Base-by-base conservation (phyloP, 768 basidiomycete species). In the Suillus variegatus region DNA sequence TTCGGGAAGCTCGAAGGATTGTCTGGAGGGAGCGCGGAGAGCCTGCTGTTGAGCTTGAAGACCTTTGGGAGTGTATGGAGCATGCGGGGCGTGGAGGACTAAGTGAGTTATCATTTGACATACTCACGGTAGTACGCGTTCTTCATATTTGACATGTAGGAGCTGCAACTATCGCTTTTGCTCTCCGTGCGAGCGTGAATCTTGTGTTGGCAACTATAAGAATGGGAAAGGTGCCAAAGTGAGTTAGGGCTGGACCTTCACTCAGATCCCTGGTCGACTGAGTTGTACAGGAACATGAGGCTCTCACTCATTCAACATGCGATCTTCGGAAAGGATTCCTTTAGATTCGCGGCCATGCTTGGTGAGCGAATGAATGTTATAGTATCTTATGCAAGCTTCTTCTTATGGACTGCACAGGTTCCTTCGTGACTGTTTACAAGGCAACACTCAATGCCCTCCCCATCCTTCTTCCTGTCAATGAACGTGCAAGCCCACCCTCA, bases 311-410 rank as follows among this genome's bases (percentile, higher is more conserved):
- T 97, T 60, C 86, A 90, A 4, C 91, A 86, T 78, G 95, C 94
- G 0, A 80, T 97, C 52, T 92, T 97, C 69, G 95, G 95, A 0
- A 67, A 80, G 49, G 95, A 97, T 72, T 89, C 93, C 0, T 84
- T 91, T 72, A 82, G 95, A 22, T 96, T 97, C 68, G 93, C 89
- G 5, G 87, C 89, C 0, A 96, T 96, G 94, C 81, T 98, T 44
- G 94, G 93, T 89, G 67, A 46, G 75, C 76, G 28, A 35, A 35
- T 32, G n/a, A 0, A 55, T 55, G 10, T 36, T 10, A n/a, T 1
- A 64, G 66, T 63, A 8, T 67, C 49, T 57, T 67, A 32, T 40
- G 9, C 6, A 28, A 1, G 22, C 40, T 38, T n/a, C 20, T 16
- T 58, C 35, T 22, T 40, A 1, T 28, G 13, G 12, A 20, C 0